Conservation (phyloP, 805 yeast genomes). For the Priceomyces melissophilus region DNA sequence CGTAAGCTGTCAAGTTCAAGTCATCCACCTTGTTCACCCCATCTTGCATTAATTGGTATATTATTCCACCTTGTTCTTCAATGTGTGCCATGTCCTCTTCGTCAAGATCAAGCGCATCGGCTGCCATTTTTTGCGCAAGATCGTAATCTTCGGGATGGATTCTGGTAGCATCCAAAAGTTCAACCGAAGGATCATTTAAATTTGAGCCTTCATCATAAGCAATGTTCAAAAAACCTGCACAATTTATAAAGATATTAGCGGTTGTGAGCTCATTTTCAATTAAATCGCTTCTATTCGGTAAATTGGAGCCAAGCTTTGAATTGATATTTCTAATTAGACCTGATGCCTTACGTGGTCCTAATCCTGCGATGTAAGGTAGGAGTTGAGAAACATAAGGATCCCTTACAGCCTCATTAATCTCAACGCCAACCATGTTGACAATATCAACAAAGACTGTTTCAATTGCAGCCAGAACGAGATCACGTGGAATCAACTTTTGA, state of each 20-base stretch:
- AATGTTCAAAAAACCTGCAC: conserved; percentile 84
- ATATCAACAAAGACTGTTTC: conserved; percentile 86
- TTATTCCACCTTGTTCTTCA: conserved; percentile 80
- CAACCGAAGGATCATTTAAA: conserved; percentile 59
- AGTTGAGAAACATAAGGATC: conserved; percentile 67
- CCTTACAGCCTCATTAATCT: conserved; percentile 83
- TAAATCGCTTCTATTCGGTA: conserved; percentile 71
- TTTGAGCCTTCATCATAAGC: conserved; percentile 62
- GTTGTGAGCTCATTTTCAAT: conserved; percentile 77
- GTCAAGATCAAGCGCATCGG: conserved; percentile 93
- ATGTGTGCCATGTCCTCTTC: conserved; percentile 85
- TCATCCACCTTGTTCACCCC: conserved; percentile 78
- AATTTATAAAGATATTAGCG: conserved; percentile 81
- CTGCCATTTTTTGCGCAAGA: conserved; percentile 94
- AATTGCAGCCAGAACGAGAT: conserved; percentile 59
- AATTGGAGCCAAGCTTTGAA: conserved; percentile 54
- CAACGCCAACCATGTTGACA: conserved; percentile 88
- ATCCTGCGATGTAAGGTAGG: conserved; percentile 80
- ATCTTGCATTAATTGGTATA: conserved; percentile 66
- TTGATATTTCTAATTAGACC: conserved; percentile 82
- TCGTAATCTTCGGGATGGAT: conserved; percentile 98
- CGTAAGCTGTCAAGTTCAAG: conserved; percentile 85
- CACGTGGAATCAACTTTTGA: conserved; percentile 68
- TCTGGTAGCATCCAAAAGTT: conserved; percentile 87
- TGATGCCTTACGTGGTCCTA: conserved; percentile 93